Evolutionary conservation across 2,329 filamentous ascomycete genomes (phyloP).

Genomic region (Chrysosporium queenslandicum): DNA sequence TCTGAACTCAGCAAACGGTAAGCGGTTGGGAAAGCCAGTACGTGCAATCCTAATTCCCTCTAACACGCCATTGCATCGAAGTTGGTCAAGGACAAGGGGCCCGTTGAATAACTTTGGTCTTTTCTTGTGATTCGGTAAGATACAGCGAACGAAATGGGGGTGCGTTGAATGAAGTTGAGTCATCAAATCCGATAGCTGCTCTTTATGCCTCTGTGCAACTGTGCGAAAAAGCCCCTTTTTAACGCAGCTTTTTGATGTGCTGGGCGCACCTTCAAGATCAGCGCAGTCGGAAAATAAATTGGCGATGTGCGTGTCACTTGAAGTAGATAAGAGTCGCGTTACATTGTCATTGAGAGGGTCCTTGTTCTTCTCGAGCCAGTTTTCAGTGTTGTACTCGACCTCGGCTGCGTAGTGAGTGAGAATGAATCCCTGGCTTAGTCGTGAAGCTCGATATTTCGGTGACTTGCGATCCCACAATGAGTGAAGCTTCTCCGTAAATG

Average conservation of each 20-base stretch:
- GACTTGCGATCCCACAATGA: constrained; percentile 94
- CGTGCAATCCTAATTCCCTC: constrained; percentile 95
- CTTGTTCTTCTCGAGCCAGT: constrained; percentile 98
- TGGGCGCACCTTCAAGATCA: constrained; percentile 63
- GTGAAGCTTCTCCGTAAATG: constrained; percentile 96
- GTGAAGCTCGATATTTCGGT: constrained; percentile 78
- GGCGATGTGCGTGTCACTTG: constrained; percentile 72
- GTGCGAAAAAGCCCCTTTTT: constrained; percentile 97
- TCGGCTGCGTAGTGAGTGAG: constrained; percentile 96
- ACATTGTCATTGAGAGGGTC: constrained; percentile 96
- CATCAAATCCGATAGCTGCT: constrained; percentile 96
- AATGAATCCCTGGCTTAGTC: constrained; percentile 83
- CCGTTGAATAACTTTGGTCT: constrained; percentile 85
- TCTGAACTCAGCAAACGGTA: constrained; percentile 87
- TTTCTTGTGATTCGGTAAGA: constrained; percentile 97
- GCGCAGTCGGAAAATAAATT: constrained; percentile 79
- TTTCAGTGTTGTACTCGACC: constrained; percentile 89
- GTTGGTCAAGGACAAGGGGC: constrained; percentile 85
- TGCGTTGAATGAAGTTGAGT: constrained; percentile 87
- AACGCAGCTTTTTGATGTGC: constrained; percentile 63
- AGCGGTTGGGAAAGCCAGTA: constrained; percentile 89
- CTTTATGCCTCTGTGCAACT: constrained; percentile 92
- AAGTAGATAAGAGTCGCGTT: constrained; percentile 74
- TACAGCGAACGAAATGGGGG: constrained; percentile 95
- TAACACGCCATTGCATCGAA: constrained; percentile 98